These are phyloP conservation scores for Hypoxylon trugodes DNA, from an alignment of 495 filamentous ascomycete species.

Conservation along the genomic window DNA sequence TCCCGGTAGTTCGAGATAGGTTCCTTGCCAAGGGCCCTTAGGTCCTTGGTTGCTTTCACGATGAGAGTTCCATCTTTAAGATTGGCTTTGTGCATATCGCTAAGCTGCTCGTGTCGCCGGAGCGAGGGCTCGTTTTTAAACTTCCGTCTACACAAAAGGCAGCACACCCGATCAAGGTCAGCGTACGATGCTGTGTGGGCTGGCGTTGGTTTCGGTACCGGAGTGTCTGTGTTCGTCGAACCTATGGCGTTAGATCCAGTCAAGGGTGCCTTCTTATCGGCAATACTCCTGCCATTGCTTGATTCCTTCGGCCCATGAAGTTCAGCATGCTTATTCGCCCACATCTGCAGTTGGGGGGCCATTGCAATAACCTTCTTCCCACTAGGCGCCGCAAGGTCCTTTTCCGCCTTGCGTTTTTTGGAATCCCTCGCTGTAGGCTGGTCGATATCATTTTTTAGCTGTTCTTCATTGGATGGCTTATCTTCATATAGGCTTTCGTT, in stretches of 20 bases:
- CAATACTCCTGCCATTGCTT: slow-evolving; percentile 7
- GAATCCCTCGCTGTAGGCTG: slow-evolving; percentile 58
- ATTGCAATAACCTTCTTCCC: slow-evolving; percentile 63
- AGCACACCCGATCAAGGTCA: slow-evolving; percentile 74
- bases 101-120: slow-evolving; percentile 78
- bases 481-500: slow-evolving; percentile 45
- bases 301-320: slow-evolving; percentile 67
- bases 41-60: slow-evolving; percentile 66
- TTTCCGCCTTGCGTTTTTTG: slow-evolving; percentile 76
- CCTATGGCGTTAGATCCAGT: slow-evolving; percentile 38
- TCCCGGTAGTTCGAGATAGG: slow-evolving; percentile 74
- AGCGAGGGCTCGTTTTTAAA: slow-evolving; percentile 76
- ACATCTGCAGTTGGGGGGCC: slow-evolving; percentile 80
- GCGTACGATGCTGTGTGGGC: slow-evolving; percentile 64
- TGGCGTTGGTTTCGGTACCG: slow-evolving; percentile 28
- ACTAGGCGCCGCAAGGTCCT: slow-evolving; percentile 55
- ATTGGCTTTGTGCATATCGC: slow-evolving; percentile 76
- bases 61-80: slow-evolving; percentile 66
- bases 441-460: slow-evolving; percentile 44
- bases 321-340: slow-evolving; percentile 87
- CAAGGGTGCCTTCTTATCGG: slow-evolving; percentile 29
- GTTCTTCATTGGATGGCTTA: slow-evolving; percentile 51
- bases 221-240: background rate
- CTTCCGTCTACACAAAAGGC: slow-evolving; percentile 77
- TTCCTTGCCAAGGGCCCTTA: slow-evolving; percentile 49